Evolutionary conservation across 192 early-diverging fungal genomes (phyloP).

Genomic region (Coemansia sp.): DNA sequence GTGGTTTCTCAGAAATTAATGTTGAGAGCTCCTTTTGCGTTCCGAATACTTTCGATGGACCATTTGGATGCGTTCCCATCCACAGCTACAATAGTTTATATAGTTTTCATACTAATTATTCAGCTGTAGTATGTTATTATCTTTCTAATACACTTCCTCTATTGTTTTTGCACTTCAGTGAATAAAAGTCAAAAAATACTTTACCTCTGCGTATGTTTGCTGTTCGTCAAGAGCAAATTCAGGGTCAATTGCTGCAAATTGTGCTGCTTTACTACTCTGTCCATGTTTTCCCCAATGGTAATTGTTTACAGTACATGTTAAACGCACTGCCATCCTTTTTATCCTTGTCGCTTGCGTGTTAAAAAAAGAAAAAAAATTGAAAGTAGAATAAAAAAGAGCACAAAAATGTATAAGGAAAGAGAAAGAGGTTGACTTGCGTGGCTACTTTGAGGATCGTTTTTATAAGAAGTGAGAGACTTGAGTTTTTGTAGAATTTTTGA

Average conservation of each 20-base stretch:
- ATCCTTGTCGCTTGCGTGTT: neutral
- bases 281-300: slow-evolving; percentile 98
- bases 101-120: no score
- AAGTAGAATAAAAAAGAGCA: neutral
- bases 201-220: slow-evolving; percentile 84
- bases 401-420: no score
- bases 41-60: slow-evolving; percentile 63
- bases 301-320: slow-evolving; percentile 74
- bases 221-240: slow-evolving; percentile 58
- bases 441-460: no score
- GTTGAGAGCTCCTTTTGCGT: slow-evolving; percentile 47
- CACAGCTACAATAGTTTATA: slow-evolving; percentile 88
- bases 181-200: no score
- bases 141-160: no score
- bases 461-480: no score
- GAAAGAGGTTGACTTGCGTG: no score
- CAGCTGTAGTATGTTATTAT: no score
- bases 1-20: slow-evolving; percentile 58
- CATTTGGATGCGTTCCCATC: slow-evolving; percentile 98
- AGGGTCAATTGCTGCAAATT: slow-evolving; percentile 67
- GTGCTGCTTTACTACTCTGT: slow-evolving; percentile 74
- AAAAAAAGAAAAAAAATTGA: neutral
- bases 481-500: no score
- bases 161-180: no score
- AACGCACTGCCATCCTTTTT: slow-evolving; percentile 48